Base-by-base conservation (phyloP, 768 basidiomycete genomes). In the Pisolithus microcarpus region DNA sequence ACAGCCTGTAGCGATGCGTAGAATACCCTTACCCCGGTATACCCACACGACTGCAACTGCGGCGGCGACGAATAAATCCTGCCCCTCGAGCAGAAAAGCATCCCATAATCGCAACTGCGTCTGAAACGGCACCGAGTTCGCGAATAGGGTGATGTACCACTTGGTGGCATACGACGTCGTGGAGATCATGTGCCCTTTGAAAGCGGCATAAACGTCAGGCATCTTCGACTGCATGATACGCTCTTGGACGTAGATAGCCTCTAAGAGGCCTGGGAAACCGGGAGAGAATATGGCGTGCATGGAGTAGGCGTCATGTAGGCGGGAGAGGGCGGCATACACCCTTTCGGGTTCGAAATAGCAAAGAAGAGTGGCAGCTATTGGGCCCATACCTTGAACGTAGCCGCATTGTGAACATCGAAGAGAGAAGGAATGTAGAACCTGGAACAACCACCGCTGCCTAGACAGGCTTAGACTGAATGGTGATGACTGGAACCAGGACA, bases 381-480 rank as follows among this genome's bases (percentile, higher is more conserved):
- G 90, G 2, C 96, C 94, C 96, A 99, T 99, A 53, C 96, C 96
- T 70, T 99, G 96, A 38, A 94, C 93, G 65, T 99, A 99, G 15
- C 95, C 95, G 55, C 96, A 98, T 10, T 78, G 73, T 16, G 73
- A 66, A 68, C 95, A 97, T n/a, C 75, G 74, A 18, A 94, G 75
- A 1, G 92, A 94, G 65, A 96, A 93, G 46, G 81, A 81, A 66
- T 98, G 96, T 24, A 98, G 76, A 51, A 96, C 91, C 64, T 91
- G 92, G 69, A 98, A 98, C 10, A 99, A 74, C 4, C 90, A 88
- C 10, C 95, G 85, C 79, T 99, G 95, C 7, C 92, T 92, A 59
- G 28, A 8, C n/a, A 15, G 13, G 53, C 10, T 11, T 28, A 50
- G 49, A 19, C n/a, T 39, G 59, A 5, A 66, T 56, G 21, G 21